Percentiles rank a stretch among this genome's conserved stretches.
phyloP scores from a whole-genome alignment of 2,329 filamentous ascomycete genomes.

The Alternaria postmessia region DNA sequence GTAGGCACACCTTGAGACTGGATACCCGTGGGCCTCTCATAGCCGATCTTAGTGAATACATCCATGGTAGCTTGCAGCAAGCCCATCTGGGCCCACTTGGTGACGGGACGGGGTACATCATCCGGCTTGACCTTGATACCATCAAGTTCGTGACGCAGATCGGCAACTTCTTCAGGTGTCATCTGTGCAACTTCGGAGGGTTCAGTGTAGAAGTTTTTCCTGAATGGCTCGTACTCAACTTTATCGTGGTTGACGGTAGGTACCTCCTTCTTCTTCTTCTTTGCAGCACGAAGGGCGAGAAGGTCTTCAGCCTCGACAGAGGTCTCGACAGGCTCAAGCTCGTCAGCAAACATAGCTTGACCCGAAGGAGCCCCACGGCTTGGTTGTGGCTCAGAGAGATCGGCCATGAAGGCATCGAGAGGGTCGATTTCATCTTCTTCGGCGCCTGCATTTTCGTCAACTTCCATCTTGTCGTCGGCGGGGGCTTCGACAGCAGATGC shows the following conservation, averaged over 20 bases:
- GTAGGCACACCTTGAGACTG: slow-evolving; percentile 94
- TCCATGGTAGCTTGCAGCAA: slow-evolving; percentile 86
- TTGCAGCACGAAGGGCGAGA: slow-evolving; percentile 62
- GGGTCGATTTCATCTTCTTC: slow-evolving; percentile 83
- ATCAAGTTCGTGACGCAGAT: slow-evolving; percentile 85
- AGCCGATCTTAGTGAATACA: slow-evolving; percentile 81
- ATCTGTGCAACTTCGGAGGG: slow-evolving; percentile 83
- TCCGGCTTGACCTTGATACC: slow-evolving; percentile 84
- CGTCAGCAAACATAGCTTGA: slow-evolving; percentile 86
- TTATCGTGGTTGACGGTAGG: slow-evolving; percentile 87
- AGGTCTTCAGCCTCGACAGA: slow-evolving; percentile 67
- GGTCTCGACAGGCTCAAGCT: slow-evolving; percentile 73
- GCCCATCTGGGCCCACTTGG: slow-evolving; percentile 96
- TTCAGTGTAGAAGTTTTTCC: slow-evolving; percentile 95
- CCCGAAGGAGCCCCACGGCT: slow-evolving; percentile 68
- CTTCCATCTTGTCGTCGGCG: slow-evolving; percentile 62
- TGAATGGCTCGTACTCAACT: slow-evolving; percentile 81
- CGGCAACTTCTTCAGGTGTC: slow-evolving; percentile 82
- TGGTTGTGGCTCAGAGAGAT: slow-evolving; percentile 55
- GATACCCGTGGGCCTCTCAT: slow-evolving; percentile 89
- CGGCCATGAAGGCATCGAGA: slow-evolving; percentile 96
- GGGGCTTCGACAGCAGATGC: slow-evolving; percentile 36
- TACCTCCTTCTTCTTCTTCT: slow-evolving; percentile 96
- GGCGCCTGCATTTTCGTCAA: slow-evolving; percentile 57
- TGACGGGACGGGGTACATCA: slow-evolving; percentile 89